A percentile compares a stretch with the other conserved stretches of the same genome.
phyloP scores from a whole-genome alignment of 2,329 filamentous ascomycete species.

The Alternaria sp. region DNA sequence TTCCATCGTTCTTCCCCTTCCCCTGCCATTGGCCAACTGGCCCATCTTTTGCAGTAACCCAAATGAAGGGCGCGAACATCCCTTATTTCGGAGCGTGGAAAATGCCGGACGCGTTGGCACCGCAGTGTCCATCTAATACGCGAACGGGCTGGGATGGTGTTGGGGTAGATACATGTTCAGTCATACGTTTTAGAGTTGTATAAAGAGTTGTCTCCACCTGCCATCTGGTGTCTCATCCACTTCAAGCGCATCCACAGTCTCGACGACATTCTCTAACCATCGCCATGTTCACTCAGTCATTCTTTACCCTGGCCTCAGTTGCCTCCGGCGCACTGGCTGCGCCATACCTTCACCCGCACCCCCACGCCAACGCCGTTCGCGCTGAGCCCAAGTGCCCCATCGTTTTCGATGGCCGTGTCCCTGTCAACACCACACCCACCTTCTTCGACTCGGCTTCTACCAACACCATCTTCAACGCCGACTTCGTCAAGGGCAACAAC shows the following conservation, averaged over 20 bases:
- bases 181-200: slow-evolving; percentile 14
- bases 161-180: background rate
- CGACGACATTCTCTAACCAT: slow-evolving; percentile 6
- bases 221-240: background rate
- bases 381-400: slow-evolving; percentile 45
- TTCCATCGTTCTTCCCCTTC: slow-evolving; percentile 28
- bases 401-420: slow-evolving; percentile 50
- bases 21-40: slow-evolving; percentile 23
- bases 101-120: slow-evolving; percentile 16
- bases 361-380: background rate
- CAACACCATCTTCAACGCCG: slow-evolving; percentile 59
- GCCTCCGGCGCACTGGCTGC: slow-evolving; percentile 39
- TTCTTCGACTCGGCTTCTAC: slow-evolving; percentile 44
- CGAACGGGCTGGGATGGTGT: slow-evolving; percentile 1
- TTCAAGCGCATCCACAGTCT: slow-evolving; percentile 14
- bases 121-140: slow-evolving; percentile 18
- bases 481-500: slow-evolving; percentile 62
- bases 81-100: slow-evolving; percentile 24
- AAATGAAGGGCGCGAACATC: slow-evolving; percentile 20
- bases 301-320: slow-evolving; percentile 29
- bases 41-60: background rate
- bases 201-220: slow-evolving; percentile 22
- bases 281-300: slow-evolving; percentile 36
- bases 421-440: slow-evolving; percentile 32
- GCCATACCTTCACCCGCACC: slow-evolving; percentile 19